Percentiles rank a stretch among this genome's conserved stretches.
Conservation (phyloP, 805 yeast species). For the Ogataea pini region DNA sequence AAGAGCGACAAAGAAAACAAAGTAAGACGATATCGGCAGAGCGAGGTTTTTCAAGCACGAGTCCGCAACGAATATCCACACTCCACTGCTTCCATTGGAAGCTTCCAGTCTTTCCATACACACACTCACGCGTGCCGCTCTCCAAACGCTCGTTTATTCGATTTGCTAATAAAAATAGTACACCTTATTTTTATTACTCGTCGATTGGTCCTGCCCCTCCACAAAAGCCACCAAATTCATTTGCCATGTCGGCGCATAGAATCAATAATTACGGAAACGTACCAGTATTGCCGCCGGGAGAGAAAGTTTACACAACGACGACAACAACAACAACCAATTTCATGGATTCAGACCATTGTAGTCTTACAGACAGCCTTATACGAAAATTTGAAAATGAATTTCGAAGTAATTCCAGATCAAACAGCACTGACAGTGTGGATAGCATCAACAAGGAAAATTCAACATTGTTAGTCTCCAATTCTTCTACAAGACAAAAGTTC, state of each 20-base stretch:
- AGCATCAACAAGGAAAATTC: neutral
- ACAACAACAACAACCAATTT: neutral
- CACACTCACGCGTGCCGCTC: too few species aligned
- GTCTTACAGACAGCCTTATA: slow-evolving; percentile 22
- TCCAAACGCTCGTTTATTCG: neutral
- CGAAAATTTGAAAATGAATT: slow-evolving; percentile 22
- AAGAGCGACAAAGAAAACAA: slow-evolving; percentile 2
- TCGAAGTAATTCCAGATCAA: neutral
- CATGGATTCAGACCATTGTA: slow-evolving; percentile 12
- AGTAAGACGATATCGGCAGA: neutral
- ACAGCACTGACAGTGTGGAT: neutral
- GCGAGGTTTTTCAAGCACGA: neutral
- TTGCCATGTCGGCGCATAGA: slow-evolving; percentile 4
- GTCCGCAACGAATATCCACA: neutral
- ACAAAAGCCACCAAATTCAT: neutral
- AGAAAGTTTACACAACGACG: slow-evolving; percentile 1
- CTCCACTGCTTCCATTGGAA: neutral
- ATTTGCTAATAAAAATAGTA: neutral
- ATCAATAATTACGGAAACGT: neutral
- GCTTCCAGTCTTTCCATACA: neutral
- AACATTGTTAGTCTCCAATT: neutral
- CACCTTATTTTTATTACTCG: neutral
- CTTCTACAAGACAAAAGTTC: slow-evolving; percentile 8
- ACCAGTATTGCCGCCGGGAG: slow-evolving; percentile 5
- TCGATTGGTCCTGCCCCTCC: slow-evolving; percentile 1